Evolutionary conservation across 352 stramenopile genomes (phyloP).

Genomic region (Phytophthora kernoviae): DNA sequence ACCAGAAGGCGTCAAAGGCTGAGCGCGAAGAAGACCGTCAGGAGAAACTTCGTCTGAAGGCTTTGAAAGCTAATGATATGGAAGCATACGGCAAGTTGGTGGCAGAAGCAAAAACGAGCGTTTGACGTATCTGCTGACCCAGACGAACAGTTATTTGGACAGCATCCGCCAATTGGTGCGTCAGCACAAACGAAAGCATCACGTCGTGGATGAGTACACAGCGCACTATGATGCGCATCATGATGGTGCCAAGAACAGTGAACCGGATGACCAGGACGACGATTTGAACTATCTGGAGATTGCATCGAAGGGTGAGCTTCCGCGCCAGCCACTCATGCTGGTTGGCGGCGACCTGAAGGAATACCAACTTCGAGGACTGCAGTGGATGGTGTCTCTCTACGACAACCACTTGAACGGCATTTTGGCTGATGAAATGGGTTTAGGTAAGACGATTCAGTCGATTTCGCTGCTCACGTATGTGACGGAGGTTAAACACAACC

Average conservation of each 20-base stretch:
- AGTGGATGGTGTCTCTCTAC: conserved; percentile 99
- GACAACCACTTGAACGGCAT: conserved; percentile 99
- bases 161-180: conserved; percentile 94
- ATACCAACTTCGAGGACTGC: conserved; percentile 98
- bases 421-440: conserved; percentile 97
- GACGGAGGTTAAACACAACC: conserved; percentile 85
- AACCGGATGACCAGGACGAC: conserved; percentile 57
- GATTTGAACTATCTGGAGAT: conserved; percentile 88
- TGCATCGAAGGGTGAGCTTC: conserved; percentile 82
- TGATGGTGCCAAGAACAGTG: conserved; percentile 27
- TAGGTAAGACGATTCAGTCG: conserved; percentile 89
- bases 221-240: conserved; percentile 41
- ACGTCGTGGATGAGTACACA: conserved; percentile 59
- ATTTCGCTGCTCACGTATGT: conserved; percentile 88
- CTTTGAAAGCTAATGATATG: conserved; percentile 96
- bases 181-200: conserved; percentile 87
- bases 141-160: conserved; percentile 96
- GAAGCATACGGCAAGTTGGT: conserved; percentile 96
- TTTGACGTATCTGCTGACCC: conserved; percentile 95
- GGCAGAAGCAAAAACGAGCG: conserved; percentile 98
- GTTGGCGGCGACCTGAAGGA: conserved; percentile 96
- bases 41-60: conserved; percentile 89
- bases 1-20: conserved; percentile 75
- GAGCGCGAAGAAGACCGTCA: conserved; percentile 88
- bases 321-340: conserved; percentile 95